Evolutionary conservation across 768 basidiomycete genomes (phyloP).

Genomic region (Trametes villosa): DNA sequence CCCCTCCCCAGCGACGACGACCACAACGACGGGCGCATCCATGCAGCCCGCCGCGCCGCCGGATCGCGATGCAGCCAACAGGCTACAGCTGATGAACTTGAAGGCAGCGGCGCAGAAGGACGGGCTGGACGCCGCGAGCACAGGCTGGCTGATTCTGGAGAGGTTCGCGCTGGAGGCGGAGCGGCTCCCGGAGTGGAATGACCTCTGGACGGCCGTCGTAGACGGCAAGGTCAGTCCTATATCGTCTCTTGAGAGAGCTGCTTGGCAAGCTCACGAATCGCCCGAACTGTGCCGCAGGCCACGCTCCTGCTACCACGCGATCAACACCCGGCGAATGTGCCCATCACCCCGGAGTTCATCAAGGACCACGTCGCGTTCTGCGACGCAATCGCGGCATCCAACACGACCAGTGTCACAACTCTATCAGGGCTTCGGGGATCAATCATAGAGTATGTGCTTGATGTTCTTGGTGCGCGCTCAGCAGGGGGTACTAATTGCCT

Average conservation of each 20-base stretch:
- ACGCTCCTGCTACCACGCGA: conserved; percentile 81
- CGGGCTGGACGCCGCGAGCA: conserved; percentile 62
- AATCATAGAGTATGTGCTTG: conserved; percentile 57
- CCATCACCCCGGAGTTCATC: conserved; percentile 73
- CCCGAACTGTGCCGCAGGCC: conserved; percentile 50
- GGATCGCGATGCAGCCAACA: conserved; percentile 61
- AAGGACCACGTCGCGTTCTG: conserved; percentile 82
- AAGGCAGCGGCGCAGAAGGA: conserved; percentile 73
- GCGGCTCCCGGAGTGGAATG: conserved; percentile 64
- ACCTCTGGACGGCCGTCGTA: conserved; percentile 66
- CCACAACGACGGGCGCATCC: conserved; percentile 49
- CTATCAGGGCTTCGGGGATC: conserved; percentile 83
- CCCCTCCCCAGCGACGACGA: conserved; percentile 49
- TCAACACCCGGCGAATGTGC: conserved; percentile 51
- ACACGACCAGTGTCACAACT: conserved; percentile 56
- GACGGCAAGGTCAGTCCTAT: conserved; percentile 62
- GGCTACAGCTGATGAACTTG: conserved; percentile 72
- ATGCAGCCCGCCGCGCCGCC: conserved; percentile 41
- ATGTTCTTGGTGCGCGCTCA: neutral
- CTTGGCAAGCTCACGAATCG: conserved; percentile 1
- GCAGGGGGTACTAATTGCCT: neutral
- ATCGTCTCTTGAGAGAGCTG: neutral
- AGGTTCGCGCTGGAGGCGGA: conserved; percentile 59
- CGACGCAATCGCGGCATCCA: conserved; percentile 47
- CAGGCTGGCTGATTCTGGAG: conserved; percentile 83